phyloP scores from a whole-genome alignment of 441 rosid genomes.

The Populus tomentosa region DNA sequence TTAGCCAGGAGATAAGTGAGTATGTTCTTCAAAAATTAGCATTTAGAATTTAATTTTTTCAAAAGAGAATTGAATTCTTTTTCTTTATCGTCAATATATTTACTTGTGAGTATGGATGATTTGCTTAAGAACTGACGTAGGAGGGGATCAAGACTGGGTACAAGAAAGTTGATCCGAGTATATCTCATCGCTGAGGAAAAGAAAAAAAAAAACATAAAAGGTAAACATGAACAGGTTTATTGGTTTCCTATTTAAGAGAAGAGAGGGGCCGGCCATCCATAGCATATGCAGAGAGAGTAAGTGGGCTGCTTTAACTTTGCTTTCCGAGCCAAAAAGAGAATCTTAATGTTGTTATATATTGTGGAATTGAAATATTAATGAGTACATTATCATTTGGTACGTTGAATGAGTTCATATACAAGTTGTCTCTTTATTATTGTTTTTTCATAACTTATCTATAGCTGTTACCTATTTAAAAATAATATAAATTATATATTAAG shows the following conservation, averaged over 20 bases:
- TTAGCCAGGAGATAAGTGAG: background rate
- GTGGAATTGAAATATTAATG: constrained; percentile 12
- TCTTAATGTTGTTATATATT: constrained; percentile 25
- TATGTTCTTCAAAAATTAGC: background rate
- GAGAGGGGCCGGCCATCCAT: constrained; percentile 1
- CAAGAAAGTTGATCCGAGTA: background rate
- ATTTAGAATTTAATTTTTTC: no score
- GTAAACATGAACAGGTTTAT: background rate
- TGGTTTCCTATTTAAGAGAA: constrained; percentile 13
- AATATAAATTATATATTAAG: no score
- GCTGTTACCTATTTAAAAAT: no score
- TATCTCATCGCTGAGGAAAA: background rate
- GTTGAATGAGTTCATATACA: constrained; percentile 9
- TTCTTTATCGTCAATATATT: no score
- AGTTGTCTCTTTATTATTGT: constrained; percentile 7
- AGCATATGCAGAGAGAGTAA: constrained; percentile 7
- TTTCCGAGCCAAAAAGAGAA: constrained; percentile 29
- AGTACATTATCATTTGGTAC: constrained; percentile 4
- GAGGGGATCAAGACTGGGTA: background rate
- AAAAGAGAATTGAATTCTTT: background rate
- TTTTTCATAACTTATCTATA: background rate
- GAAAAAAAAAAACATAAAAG: background rate
- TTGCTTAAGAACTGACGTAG: background rate
- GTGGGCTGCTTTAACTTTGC: constrained; percentile 35
- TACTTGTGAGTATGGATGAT: no score